Conservation (phyloP, 768 basidiomycete genomes). For the Leccinum obscurum region DNA sequence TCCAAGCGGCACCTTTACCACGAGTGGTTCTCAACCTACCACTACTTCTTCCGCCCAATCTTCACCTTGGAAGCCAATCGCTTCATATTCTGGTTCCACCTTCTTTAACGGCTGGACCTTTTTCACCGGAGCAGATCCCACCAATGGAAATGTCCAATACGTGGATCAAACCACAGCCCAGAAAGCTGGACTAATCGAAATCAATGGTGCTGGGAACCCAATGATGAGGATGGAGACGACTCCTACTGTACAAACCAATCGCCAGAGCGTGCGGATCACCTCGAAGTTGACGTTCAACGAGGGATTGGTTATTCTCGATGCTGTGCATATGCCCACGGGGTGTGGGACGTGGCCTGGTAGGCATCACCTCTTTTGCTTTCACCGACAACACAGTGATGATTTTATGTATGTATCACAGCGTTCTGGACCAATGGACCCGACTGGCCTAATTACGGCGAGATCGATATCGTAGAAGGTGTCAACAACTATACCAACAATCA, state of each 20-base stretch:
- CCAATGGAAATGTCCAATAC: conserved; percentile 69
- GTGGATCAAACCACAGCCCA: conserved; percentile 60
- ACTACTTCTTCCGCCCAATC: conserved; percentile 29
- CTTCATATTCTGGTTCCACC: conserved; percentile 59
- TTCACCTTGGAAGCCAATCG: conserved; percentile 60
- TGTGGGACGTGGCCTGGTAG: conserved; percentile 81
- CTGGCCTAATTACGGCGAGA: conserved; percentile 60
- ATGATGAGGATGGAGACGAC: conserved; percentile 92
- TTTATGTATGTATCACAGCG: conserved; percentile 25
- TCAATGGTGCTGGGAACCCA: conserved; percentile 73
- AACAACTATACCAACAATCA: conserved; percentile 80
- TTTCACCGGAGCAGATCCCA: conserved; percentile 69
- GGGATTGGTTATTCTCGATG: conserved; percentile 77
- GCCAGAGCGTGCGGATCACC: conserved; percentile 79
- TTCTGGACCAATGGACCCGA: conserved; percentile 54
- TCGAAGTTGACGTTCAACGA: conserved; percentile 59
- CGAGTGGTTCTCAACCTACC: conserved; percentile 20
- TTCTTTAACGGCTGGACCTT: conserved; percentile 90
- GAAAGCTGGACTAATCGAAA: conserved; percentile 56
- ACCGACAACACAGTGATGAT: neutral
- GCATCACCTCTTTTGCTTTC: conserved; percentile 4
- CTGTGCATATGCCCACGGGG: conserved; percentile 86
- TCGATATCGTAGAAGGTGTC: conserved; percentile 85
- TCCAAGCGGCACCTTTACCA: conserved; percentile 26
- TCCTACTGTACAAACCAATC: conserved; percentile 59